phyloP scores from a whole-genome alignment of 352 stramenopile genomes.

The Phytophthora constricta region DNA sequence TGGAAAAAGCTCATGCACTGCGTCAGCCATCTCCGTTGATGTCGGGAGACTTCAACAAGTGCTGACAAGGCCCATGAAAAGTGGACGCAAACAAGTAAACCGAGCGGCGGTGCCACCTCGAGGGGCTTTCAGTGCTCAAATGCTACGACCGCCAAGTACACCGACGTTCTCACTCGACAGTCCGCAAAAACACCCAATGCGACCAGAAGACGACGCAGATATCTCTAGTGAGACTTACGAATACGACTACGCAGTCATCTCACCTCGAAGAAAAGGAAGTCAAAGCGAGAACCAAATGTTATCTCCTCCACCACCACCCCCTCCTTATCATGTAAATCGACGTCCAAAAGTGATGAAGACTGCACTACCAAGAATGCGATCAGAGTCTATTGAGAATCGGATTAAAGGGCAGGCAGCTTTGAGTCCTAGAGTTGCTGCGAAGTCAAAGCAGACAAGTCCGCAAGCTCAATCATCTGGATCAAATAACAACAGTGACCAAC shows the following conservation, averaged over 20 bases:
- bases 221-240: slow-evolving; percentile 12
- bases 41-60: not conserved
- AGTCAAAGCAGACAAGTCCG: slow-evolving; percentile 11
- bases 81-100: not conserved
- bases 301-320: slow-evolving; percentile 28
- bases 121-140: slow-evolving; percentile 48
- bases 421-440: not conserved
- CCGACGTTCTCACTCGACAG: slow-evolving; percentile 24
- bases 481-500: slow-evolving; percentile 1
- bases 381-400: slow-evolving; percentile 2
- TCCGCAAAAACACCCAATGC: not conserved
- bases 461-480: not conserved
- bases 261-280: not conserved
- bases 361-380: not conserved
- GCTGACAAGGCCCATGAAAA: slow-evolving; percentile 10
- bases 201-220: slow-evolving; percentile 11
- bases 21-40: slow-evolving; percentile 22
- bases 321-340: not conserved
- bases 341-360: slow-evolving; percentile 4
- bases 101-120: slow-evolving; percentile 30
- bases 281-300: slow-evolving; percentile 27
- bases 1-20: slow-evolving; percentile 25
- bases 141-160: slow-evolving; percentile 33
- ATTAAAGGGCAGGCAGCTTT: not conserved
- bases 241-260: slow-evolving; percentile 19